phyloP scores from a whole-genome alignment of 78 protist species.

The Pigoraptor vietnamica region DNA sequence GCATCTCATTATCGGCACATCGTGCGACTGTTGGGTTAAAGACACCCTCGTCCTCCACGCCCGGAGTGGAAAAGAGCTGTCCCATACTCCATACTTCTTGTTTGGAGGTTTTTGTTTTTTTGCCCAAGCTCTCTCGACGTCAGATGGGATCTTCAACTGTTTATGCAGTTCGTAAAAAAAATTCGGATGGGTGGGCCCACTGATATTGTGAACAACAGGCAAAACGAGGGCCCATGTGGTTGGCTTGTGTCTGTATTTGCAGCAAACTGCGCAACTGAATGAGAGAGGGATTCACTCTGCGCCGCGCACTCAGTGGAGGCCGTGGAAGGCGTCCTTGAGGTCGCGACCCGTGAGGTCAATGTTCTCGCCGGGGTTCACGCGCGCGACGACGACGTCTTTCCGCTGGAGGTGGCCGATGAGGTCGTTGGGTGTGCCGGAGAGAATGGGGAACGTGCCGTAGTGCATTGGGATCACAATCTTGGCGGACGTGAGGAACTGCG shows the following conservation, averaged over 20 bases:
- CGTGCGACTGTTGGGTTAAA: not conserved
- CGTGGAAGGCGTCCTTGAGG: not conserved
- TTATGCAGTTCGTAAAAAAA: too few relatives aligned
- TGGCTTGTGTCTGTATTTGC: too few relatives aligned
- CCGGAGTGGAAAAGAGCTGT: not conserved
- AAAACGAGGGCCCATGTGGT: too few relatives aligned
- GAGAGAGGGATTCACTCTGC: too few relatives aligned
- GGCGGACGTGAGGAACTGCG: not conserved
- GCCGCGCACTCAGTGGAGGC: not conserved
- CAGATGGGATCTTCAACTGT: too few relatives aligned
- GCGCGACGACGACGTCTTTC: not conserved
- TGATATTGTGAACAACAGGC: too few relatives aligned
- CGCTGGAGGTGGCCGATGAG: not conserved
- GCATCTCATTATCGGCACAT: not conserved
- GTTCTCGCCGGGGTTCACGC: slow-evolving; percentile 5
- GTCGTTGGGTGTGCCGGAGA: slow-evolving; percentile 21
- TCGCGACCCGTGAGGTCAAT: slow-evolving; percentile 4
- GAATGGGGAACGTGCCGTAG: slow-evolving; percentile 27
- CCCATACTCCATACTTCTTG: too few relatives aligned
- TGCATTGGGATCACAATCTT: slow-evolving; percentile 29
- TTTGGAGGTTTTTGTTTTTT: too few relatives aligned
- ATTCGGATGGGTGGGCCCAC: too few relatives aligned
- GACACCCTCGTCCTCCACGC: not conserved
- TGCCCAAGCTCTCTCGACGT: too few relatives aligned
- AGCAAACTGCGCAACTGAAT: too few relatives aligned